Percentiles rank a stretch among this genome's conserved stretches.
These are phyloP conservation scores for Striga hermonthica DNA, from an alignment of 305 asterid genomes.

Conservation along the genomic window DNA sequence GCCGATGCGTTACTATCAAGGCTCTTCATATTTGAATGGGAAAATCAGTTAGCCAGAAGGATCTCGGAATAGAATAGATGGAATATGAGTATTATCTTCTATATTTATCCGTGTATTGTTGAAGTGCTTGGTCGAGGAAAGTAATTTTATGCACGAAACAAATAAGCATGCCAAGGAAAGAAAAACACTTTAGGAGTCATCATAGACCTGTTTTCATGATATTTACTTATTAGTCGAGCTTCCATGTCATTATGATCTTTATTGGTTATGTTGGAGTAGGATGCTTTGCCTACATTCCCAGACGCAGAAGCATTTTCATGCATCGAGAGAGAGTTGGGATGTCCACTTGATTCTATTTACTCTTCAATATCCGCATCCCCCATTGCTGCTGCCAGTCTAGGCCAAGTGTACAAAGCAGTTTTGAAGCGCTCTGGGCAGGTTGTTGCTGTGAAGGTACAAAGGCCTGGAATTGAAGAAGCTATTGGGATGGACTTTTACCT, in stretches of 20 bases:
- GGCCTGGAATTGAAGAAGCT: constrained; percentile 95
- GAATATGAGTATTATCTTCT: too few relatives aligned
- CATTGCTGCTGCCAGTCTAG: constrained; percentile 97
- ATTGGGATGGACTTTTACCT: constrained; percentile 89
- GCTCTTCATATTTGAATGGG: too few relatives aligned
- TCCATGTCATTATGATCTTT: constrained; percentile 10
- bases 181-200: too few relatives aligned
- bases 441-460: constrained; percentile 98
- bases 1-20: too few relatives aligned
- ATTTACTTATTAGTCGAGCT: neutral
- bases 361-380: constrained; percentile 90
- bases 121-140: too few relatives aligned
- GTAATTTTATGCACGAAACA: too few relatives aligned
- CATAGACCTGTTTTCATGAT: too few relatives aligned
- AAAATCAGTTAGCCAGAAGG: too few relatives aligned
- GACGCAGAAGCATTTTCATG: constrained; percentile 88
- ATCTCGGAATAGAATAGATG: too few relatives aligned
- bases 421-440: constrained; percentile 77
- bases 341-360: constrained; percentile 72
- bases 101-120: too few relatives aligned
- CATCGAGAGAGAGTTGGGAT: constrained; percentile 83
- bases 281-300: constrained; percentile 98
- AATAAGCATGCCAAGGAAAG: too few relatives aligned
- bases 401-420: constrained; percentile 96
- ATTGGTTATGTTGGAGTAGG: constrained; percentile 44